A percentile compares a stretch with the other conserved stretches of the same genome.
Conservation (phyloP, 2,329 filamentous ascomycete species). For the Monilinia vaccinii-corymbosi region DNA sequence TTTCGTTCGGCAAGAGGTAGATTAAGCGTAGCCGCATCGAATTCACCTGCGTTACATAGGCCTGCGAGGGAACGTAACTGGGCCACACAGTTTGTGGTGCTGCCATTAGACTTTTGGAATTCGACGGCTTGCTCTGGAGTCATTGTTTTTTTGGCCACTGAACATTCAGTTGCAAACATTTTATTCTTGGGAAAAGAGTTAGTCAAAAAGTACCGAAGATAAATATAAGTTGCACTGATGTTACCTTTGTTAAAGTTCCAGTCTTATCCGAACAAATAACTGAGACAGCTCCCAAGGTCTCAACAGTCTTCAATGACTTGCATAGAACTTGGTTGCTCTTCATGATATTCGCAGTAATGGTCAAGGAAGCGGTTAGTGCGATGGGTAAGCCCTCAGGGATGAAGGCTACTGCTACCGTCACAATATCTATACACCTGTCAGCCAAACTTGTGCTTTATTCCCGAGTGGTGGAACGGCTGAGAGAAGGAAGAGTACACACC, state of each 20-base stretch:
- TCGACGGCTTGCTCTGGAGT: slow-evolving; percentile 37
- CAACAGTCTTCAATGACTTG: slow-evolving; percentile 70
- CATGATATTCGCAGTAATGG: slow-evolving; percentile 69
- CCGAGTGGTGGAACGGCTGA: slow-evolving; percentile 29
- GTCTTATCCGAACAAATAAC: slow-evolving; percentile 73
- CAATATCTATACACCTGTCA: not conserved
- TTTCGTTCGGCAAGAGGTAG: slow-evolving; percentile 49
- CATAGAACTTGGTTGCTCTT: slow-evolving; percentile 65
- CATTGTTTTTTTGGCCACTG: slow-evolving; percentile 43
- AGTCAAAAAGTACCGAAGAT: not conserved
- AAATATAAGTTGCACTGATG: not conserved
- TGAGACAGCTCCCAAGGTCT: slow-evolving; percentile 63
- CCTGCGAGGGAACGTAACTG: slow-evolving; percentile 53
- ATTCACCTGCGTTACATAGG: slow-evolving; percentile 67
- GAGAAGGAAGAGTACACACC: slow-evolving; percentile 42
- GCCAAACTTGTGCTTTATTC: not conserved
- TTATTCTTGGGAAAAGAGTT: slow-evolving; percentile 41
- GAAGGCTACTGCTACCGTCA: slow-evolving; percentile 48
- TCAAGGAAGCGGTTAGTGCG: slow-evolving; percentile 58
- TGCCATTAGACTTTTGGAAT: slow-evolving; percentile 23
- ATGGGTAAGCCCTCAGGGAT: slow-evolving; percentile 66
- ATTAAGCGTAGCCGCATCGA: slow-evolving; percentile 54
- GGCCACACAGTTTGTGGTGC: slow-evolving; percentile 35
- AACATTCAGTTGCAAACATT: slow-evolving; percentile 63
- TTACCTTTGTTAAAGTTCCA: slow-evolving; percentile 48